Evolutionary conservation across 2,329 filamentous ascomycete genomes (phyloP), one percentile per base, ranked within the genome.

Genomic region (Thielaviopsis musarum): DNA sequence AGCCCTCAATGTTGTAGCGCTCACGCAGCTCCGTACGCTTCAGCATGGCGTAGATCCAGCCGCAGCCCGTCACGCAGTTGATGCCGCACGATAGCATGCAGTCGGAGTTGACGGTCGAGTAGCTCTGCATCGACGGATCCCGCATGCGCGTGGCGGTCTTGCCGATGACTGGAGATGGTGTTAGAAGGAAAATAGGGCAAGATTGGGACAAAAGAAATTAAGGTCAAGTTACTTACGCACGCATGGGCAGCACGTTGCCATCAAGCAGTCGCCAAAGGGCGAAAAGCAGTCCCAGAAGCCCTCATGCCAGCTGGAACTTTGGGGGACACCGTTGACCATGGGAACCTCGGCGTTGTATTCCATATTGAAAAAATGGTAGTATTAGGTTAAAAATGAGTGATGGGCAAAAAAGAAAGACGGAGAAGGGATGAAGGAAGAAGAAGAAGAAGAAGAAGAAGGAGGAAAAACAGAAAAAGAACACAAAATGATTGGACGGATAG

Each of bases 1-100:
- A 71, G 41, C 79, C 79, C 53, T 76, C 67, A 65, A 83, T 80
- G 63, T 72, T 72, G 69, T 77, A 80, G 49, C 70, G 72, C 58
- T 77, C 70, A 55, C 79, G 76, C 64, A 82, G 75, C 64, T 79
- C 74, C 60, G 66, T 66, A 55, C 80, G 77, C 68, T 80, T 78
- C 63, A 78, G 69, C 71, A 77, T 76, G 63, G 75, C 70, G 64
- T 71, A 74, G 64, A 77, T 67, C 69, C 72, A 77, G 56, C 72
- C 74, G 61, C 70, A 74, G 52, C 73, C 69, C 9, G 71, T 74
- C 52, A 70, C 62, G 58, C 64, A 72, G 52, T 69, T 68, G 60
- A 76, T 69, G 52, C 65, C 68, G 54, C 65, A 67, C 59, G 73
- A 71, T 52, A 75, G 62, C 54, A 74, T 63, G 63, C 74, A 74